These are phyloP conservation scores for Cercospora sp. DNA, from an alignment of 2,329 filamentous ascomycete genomes.

Conservation along the genomic window DNA sequence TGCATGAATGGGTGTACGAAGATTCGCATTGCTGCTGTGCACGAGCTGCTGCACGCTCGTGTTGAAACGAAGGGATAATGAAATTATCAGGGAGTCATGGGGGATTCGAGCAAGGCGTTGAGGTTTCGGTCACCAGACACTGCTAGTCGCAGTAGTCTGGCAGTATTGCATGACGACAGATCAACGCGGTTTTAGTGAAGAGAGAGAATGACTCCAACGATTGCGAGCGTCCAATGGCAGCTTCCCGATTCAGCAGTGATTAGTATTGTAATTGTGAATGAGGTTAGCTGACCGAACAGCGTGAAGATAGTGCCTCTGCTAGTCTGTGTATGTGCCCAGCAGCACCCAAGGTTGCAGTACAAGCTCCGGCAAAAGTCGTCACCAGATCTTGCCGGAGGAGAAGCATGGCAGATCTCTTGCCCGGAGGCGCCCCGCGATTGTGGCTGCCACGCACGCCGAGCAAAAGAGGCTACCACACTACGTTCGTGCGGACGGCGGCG, in stretches of 20 bases:
- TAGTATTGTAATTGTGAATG: not conserved
- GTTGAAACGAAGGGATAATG: conserved; percentile 8
- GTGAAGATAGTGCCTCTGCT: not conserved
- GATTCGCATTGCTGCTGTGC: not conserved
- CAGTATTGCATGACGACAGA: conserved; percentile 3
- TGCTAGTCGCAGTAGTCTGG: conserved; percentile 5
- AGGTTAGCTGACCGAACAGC: not conserved
- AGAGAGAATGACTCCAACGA: not conserved
- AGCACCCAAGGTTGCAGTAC: not conserved
- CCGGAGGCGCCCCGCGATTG: conserved; percentile 9
- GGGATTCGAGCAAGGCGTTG: not conserved
- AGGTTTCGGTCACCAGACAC: not conserved
- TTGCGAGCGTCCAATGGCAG: not conserved
- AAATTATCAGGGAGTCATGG: not conserved
- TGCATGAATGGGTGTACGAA: conserved; percentile 15
- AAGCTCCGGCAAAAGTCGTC: conserved; percentile 4
- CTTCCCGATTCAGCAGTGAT: not conserved
- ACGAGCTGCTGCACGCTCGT: not conserved
- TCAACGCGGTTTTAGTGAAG: not conserved
- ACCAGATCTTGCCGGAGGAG: not conserved
- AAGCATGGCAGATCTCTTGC: conserved; percentile 6
- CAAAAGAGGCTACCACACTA: conserved; percentile 5
- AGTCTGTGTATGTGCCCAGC: not conserved
- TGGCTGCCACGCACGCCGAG: conserved; percentile 20
- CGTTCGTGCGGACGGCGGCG: not conserved